Evolutionary conservation across 2,329 filamentous ascomycete species (phyloP), one percentile per base, ranked within the genome.

Genomic region (Trichoderma endophyticum): DNA sequence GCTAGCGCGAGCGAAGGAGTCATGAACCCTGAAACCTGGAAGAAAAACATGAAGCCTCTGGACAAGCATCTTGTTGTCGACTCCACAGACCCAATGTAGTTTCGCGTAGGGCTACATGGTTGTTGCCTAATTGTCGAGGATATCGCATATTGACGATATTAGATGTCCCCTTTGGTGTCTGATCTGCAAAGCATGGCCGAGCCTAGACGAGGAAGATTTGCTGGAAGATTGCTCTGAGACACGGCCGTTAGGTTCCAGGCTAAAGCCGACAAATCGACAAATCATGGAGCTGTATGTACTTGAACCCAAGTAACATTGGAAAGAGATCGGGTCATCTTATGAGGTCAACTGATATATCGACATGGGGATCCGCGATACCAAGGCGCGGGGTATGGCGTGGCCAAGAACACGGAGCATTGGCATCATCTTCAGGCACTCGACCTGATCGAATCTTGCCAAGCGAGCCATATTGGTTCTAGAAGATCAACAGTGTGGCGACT

Each of bases 91-190:
- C 30, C 57, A 36, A 62, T 21, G 56, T 62, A 32, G 67, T 70
- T 70, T 70, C 57, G 57, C 24, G 36, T 70, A 70, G 43, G 67
- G 67, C 67, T 70, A 70, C 21, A 24, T 54, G 48, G 67, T 30
- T 62, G 57, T 57, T 70, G 57, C 57, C 57, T 70, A 70, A 59
- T 48, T 12, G 28, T 36, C 18, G 67, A 62, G n/a, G 15, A 24
- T 36, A 51, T 62, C 28, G 36, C 67, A 51, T 34, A 11, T 54
- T 68, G 65, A 68, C 65, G 66, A 60, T 69, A 69, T 70, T 28
- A 36, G 28, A 62, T 12, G 36, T n/a, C 57, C n/a, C 21, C 12
- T 70, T 70, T 48, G 57, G 57, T 61, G 28, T 34, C 51, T 61
- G 67, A 70, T 70, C 67, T 54, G 67, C 67, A 43, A 43, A 34